Percentiles rank a stretch among this genome's conserved stretches.
Conservation (phyloP, 176 grass and related monocot genomes). For the Secale cereale region DNA sequence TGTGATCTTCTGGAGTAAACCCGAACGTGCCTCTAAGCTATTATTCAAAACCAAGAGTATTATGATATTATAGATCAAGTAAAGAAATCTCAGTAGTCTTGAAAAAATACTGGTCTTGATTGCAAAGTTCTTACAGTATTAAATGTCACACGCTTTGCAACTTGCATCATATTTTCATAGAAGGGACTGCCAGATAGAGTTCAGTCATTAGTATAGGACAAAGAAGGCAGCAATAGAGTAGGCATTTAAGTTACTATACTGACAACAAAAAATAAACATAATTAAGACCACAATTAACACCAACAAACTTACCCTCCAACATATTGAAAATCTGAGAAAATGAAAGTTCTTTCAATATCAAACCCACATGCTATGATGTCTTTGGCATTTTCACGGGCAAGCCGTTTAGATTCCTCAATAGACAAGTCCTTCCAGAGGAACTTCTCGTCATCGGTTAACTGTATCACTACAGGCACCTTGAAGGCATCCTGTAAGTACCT, state of each 20-base stretch:
- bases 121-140: slow-evolving; percentile 64
- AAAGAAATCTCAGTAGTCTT: neutral
- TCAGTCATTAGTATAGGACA: slow-evolving; percentile 3
- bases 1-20: slow-evolving; percentile 75
- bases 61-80: neutral
- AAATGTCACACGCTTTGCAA: slow-evolving; percentile 69
- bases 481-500: slow-evolving; percentile 93
- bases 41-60: slow-evolving; percentile 10
- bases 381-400: slow-evolving; percentile 91
- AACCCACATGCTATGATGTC: slow-evolving; percentile 94
- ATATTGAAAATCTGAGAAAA: slow-evolving; percentile 78
- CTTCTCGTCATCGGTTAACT: slow-evolving; percentile 91
- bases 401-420: slow-evolving; percentile 56
- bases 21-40: slow-evolving; percentile 83
- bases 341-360: slow-evolving; percentile 75
- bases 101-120: neutral
- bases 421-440: slow-evolving; percentile 76
- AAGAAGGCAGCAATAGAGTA: neutral
- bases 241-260: neutral
- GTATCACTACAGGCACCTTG: slow-evolving; percentile 90
- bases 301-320: slow-evolving; percentile 52
- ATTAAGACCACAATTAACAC: neutral
- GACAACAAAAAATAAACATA: neutral
- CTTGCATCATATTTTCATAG: slow-evolving; percentile 73
- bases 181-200: slow-evolving; percentile 50